A percentile compares a stretch with the other conserved stretches of the same genome.
phyloP scores from a whole-genome alignment of 306 rosid genomes.

The Acmispon strigosus region DNA sequence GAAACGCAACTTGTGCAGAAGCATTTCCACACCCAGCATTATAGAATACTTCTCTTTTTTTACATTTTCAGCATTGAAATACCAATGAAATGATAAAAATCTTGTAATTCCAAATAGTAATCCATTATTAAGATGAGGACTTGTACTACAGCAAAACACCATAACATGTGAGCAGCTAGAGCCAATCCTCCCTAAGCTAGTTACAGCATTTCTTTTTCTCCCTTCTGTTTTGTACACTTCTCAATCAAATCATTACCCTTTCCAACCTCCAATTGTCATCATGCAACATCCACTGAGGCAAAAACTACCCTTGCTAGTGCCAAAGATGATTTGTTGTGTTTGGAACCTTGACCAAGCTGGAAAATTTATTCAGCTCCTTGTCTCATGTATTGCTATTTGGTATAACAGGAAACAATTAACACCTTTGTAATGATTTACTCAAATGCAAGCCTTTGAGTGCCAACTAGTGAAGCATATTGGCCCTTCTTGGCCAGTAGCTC shows the following conservation, averaged over 20 bases:
- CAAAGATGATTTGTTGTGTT: neutral
- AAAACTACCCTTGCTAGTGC: neutral
- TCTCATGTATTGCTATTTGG: slow-evolving; percentile 3
- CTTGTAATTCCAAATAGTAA: neutral
- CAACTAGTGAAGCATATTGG: slow-evolving; percentile 75
- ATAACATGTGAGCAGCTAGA: no score
- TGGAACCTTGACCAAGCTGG: neutral
- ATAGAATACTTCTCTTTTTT: neutral
- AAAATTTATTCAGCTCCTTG: slow-evolving; percentile 1
- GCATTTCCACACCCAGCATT: neutral
- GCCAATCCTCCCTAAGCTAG: neutral
- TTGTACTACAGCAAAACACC: neutral
- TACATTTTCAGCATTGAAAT: neutral
- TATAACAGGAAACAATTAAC: neutral
- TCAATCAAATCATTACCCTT: neutral
- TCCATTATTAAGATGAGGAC: neutral
- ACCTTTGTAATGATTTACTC: slow-evolving; percentile 33
- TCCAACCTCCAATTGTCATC: neutral
- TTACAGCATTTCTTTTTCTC: neutral
- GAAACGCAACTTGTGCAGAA: neutral
- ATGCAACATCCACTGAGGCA: neutral
- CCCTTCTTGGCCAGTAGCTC: slow-evolving; percentile 77
- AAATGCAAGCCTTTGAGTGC: slow-evolving; percentile 91
- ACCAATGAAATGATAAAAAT: neutral
- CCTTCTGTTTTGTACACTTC: neutral